These are phyloP conservation scores for Salix brachista DNA, from an alignment of 345 rosid species.

Conservation along the genomic window DNA sequence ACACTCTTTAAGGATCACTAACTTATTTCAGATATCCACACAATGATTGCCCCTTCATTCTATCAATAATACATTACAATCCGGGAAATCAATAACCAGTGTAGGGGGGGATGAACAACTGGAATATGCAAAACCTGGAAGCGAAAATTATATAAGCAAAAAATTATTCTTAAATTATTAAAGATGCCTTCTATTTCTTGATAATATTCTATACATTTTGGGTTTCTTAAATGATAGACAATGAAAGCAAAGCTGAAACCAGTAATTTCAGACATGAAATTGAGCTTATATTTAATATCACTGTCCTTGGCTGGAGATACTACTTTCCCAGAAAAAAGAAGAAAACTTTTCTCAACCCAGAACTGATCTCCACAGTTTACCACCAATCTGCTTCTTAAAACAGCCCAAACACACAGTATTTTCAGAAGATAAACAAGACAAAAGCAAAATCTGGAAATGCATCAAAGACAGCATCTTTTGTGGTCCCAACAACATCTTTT, in stretches of 20 bases:
- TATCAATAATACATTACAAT: not conserved
- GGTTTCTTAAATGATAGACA: not conserved
- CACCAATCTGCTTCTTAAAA: not conserved
- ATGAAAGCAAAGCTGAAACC: not conserved
- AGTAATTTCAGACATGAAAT: not conserved
- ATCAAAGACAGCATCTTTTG: not conserved
- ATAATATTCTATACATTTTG: not conserved
- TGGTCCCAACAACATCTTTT: not conserved
- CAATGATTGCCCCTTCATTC: not conserved
- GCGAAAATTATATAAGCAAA: not conserved
- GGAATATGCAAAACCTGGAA: not conserved
- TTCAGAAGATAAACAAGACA: not conserved
- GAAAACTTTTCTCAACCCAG: constrained; percentile 2
- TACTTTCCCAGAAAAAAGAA: not conserved
- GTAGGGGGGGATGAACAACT: not conserved
- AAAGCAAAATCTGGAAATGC: constrained; percentile 14
- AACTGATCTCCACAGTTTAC: constrained; percentile 3
- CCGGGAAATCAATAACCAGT: not conserved
- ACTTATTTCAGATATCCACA: not conserved
- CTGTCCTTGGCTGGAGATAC: not conserved
- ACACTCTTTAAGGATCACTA: not conserved
- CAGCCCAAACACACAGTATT: not conserved
- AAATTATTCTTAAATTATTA: not conserved
- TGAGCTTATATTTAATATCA: not conserved
- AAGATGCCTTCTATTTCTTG: not conserved